Evolutionary conservation across 176 grass and related monocot genomes (phyloP), one percentile per base, ranked within the genome.

Genomic region (Tillandsia leiboldiana): DNA sequence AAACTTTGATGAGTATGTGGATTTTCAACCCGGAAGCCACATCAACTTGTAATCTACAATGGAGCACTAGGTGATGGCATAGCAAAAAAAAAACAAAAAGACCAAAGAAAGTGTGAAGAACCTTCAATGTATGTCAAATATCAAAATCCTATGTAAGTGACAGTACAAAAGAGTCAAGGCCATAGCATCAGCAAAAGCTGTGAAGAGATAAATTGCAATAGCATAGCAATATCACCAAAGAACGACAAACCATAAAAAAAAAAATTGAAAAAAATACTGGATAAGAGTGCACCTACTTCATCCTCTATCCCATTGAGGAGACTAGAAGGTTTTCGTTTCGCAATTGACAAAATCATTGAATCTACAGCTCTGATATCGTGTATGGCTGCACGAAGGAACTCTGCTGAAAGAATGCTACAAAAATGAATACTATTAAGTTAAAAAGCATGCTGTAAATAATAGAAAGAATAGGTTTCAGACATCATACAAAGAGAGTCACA

Each of bases 361-460:
- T 93, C 87, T 63, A 93, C 66, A 79, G 72, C 64, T 83, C 86
- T 93, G 68, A 74, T 79, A 86, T 99, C 90, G 78, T 83, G 89
- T 83, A 99, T 79, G 75, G 94, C 89, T 72, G 87, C 87, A 17
- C 81, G 87, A 68, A 99, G 76, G 88, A 99, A 99, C 78, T 99
- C 94, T 88, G 89, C 94, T 90, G 89, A 89, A 78, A 99, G 94
- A 93, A 99, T 99, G 89, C 94, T 99, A 88, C 94, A 99, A 90
- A 51, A 79, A 92, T 85, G 72, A 88, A 92, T 84, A 88, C 75
- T 67, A 75, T 66, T 69, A 78, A 79, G 87, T 89, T 85, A 88
- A 87, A 83, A 53, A 83, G 51, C 56, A 81, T 83, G 52, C 63
- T 71, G 72, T 66, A 53, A 74, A 26, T 47, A 17, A 74, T 54